Evolutionary conservation across 2,329 filamentous ascomycete species (phyloP), one percentile per base, ranked within the genome.

Genomic region (Penicillium sumatraense): DNA sequence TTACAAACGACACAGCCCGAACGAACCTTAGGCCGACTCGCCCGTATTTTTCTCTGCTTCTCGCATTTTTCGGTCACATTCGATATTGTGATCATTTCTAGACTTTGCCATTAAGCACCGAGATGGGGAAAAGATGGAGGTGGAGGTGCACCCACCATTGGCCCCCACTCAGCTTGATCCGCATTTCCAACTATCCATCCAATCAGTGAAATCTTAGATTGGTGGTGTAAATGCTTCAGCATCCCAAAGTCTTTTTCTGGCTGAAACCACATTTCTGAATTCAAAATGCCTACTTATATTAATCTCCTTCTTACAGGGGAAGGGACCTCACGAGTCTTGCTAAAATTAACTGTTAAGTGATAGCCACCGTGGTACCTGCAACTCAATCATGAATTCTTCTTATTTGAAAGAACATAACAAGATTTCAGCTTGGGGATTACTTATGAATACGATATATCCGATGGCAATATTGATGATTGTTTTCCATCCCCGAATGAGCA

Each of bases 1-100:
- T 61, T 61, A 50, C 59, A 59, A 23, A 53, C 59, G 20, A 48
- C 31, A 40, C 56, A 59, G 20, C 59, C 59, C 11, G 56, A 53
- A n/a, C 56, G 59, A 44, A 61, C 59, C 41, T 59, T 61, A 5
- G 56, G 56, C 27, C 49, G 49, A 42, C 48, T 55, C 3, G 53
- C 46, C 3, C 49, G 41, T 14, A 23, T 47, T 18, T 44, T 56
- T 13, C 45, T 52, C 27, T 36, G 16, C 6, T 40, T 40, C 18
- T 40, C 18, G 18, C 36, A 20, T 1, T 6, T 40, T 3, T 23
- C 18, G 3, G 16, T 40, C 18, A 3, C 14, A 11, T 20, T 23
- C 9, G 14, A 21, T 40, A 2, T 8, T 40, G 5, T 4, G 8
- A 7, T n/a, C 38, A 41, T 41, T 24, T 41, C 18, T 11, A 24